phyloP scores from a whole-genome alignment of 768 basidiomycete genomes.

The Lentinus tigrinus region DNA sequence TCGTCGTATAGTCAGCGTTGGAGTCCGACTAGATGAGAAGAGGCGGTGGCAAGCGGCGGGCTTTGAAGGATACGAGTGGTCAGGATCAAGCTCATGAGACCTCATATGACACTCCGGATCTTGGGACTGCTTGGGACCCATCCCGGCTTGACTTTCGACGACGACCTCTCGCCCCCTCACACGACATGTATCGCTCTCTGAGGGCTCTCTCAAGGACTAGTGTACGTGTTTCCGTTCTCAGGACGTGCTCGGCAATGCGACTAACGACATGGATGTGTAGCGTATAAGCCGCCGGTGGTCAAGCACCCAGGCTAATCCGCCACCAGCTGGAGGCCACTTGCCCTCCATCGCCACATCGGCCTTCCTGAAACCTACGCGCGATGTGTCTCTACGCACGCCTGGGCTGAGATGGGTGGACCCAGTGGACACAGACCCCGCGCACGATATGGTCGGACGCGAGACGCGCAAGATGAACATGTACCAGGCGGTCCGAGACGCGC shows the following conservation, averaged over 20 bases:
- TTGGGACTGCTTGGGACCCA: slow-evolving; percentile 23
- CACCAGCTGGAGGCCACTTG: slow-evolving; percentile 78
- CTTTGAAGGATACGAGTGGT: neutral
- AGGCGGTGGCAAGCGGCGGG: slow-evolving; percentile 19
- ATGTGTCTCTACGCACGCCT: slow-evolving; percentile 68
- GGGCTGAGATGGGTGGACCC: slow-evolving; percentile 73
- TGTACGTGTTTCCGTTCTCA: slow-evolving; percentile 10
- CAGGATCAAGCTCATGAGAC: slow-evolving; percentile 17
- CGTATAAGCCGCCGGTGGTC: slow-evolving; percentile 42
- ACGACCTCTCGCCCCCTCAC: slow-evolving; percentile 24
- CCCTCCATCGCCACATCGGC: slow-evolving; percentile 71
- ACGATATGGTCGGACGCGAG: slow-evolving; percentile 68
- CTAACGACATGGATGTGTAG: neutral
- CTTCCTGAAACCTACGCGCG: slow-evolving; percentile 62
- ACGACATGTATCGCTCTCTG: slow-evolving; percentile 15
- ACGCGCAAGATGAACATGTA: slow-evolving; percentile 96
- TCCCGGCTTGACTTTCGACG: slow-evolving; percentile 18
- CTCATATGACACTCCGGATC: slow-evolving; percentile 25
- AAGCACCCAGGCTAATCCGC: slow-evolving; percentile 54
- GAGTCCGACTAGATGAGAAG: slow-evolving; percentile 5
- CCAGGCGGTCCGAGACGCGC: slow-evolving; percentile 88
- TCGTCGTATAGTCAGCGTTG: slow-evolving; percentile 20
- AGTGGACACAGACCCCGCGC: slow-evolving; percentile 41
- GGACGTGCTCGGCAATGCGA: neutral
- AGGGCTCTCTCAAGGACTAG: slow-evolving; percentile 10